A percentile compares a stretch with the other conserved stretches of the same genome.
Evolutionary conservation across 2,329 filamentous ascomycete species (phyloP).

Genomic region (Bipolaris bicolor): DNA sequence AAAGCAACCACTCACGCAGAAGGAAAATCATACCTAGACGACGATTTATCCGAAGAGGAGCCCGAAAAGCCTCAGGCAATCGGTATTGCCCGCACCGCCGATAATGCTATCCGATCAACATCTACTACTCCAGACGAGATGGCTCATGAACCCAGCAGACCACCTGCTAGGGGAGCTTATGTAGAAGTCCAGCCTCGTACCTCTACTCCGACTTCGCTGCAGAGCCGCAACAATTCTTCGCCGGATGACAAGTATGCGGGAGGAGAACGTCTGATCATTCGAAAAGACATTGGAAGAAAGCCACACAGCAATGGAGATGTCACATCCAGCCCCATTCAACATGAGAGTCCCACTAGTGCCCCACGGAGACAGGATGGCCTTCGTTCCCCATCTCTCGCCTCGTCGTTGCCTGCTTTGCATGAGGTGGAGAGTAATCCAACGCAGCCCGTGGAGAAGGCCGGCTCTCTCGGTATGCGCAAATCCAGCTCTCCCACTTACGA

Average conservation of each 20-base stretch:
- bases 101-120: slow-evolving; percentile 43
- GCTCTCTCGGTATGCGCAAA: slow-evolving; percentile 10
- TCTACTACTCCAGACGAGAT: slow-evolving; percentile 35
- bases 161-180: slow-evolving; percentile 31
- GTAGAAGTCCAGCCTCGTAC: slow-evolving; percentile 39
- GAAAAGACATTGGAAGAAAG: slow-evolving; percentile 28
- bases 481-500: slow-evolving; percentile 20
- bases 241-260: slow-evolving; percentile 30
- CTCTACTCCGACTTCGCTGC: slow-evolving; percentile 27
- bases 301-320: slow-evolving; percentile 16
- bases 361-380: slow-evolving; percentile 29
- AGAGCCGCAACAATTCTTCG: slow-evolving; percentile 35
- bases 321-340: slow-evolving; percentile 6
- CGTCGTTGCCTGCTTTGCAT: slow-evolving; percentile 38
- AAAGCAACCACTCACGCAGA: slow-evolving; percentile 22
- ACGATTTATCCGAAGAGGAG: slow-evolving; percentile 37
- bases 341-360: slow-evolving; percentile 18
- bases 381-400: slow-evolving; percentile 30
- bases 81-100: slow-evolving; percentile 53
- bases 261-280: slow-evolving; percentile 28
- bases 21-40: slow-evolving; percentile 38
- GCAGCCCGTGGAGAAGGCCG: slow-evolving; percentile 12
- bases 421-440: slow-evolving; percentile 31
- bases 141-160: slow-evolving; percentile 21
- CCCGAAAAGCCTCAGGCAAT: slow-evolving; percentile 40